A percentile compares a stretch with the other conserved stretches of the same genome.
phyloP scores from a whole-genome alignment of 208 protist species.

The Leishmania major region DNA sequence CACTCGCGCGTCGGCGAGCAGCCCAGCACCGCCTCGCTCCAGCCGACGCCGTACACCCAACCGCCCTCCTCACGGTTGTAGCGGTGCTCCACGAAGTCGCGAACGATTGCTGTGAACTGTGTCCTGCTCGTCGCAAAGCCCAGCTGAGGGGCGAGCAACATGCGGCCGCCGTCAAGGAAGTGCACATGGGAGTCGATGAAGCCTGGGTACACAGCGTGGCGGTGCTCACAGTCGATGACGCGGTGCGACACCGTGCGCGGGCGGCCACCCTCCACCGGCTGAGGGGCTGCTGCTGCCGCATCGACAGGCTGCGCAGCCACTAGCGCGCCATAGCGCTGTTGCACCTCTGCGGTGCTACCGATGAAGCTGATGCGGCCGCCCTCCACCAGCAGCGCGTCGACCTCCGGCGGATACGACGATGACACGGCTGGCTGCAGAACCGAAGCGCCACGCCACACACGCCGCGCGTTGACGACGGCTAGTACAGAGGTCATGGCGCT shows the following conservation, averaged over 20 bases:
- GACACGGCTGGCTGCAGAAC: conserved; percentile 20
- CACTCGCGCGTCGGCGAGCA: conserved; percentile 49
- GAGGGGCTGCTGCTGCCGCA: conserved; percentile 8
- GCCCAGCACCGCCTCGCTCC: conserved; percentile 63
- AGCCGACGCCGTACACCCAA: conserved; percentile 54
- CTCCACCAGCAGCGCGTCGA: conserved; percentile 45
- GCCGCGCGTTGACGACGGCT: conserved; percentile 53
- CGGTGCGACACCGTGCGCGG: conserved; percentile 24
- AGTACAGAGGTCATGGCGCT: conserved; percentile 38
- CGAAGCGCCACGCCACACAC: conserved; percentile 45
- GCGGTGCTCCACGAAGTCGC: conserved; percentile 29
- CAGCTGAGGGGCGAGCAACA: conserved; percentile 36
- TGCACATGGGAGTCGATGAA: conserved; percentile 74
- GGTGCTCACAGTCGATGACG: conserved; percentile 49
- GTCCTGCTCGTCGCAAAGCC: conserved; percentile 22
- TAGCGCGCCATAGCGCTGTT: conserved; percentile 24
- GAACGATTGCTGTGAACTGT: conserved; percentile 40
- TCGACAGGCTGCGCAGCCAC: conserved; percentile 10
- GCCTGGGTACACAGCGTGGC: conserved; percentile 46
- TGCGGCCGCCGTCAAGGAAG: conserved; percentile 56
- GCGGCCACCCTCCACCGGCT: conserved; percentile 34
- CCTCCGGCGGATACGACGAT: conserved; percentile 33
- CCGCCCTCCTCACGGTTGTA: conserved; percentile 24
- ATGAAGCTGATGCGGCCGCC: conserved; percentile 45
- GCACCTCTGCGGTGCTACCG: conserved; percentile 37